Conservation (phyloP, 2,329 filamentous ascomycete species). For the Cladosporium colombiae region DNA sequence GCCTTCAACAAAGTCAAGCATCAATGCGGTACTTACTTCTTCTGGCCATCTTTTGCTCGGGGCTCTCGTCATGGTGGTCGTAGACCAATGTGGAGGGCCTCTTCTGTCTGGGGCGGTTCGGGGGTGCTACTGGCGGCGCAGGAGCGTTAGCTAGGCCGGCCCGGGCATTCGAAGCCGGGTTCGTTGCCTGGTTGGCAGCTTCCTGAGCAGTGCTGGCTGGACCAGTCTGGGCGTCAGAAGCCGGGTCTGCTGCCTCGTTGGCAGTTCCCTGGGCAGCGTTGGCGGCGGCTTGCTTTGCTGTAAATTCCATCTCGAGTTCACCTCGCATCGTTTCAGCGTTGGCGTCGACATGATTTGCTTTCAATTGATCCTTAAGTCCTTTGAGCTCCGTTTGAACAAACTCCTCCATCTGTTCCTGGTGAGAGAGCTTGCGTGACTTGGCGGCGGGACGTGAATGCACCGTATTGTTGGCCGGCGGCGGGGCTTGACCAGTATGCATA, state of each 20-base stretch:
- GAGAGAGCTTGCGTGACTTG: not conserved
- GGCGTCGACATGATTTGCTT: slow-evolving; percentile 19
- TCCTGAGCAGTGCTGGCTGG: not conserved
- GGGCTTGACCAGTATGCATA: slow-evolving; percentile 55
- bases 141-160: not conserved
- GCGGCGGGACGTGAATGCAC: not conserved
- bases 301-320: slow-evolving; percentile 23
- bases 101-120: slow-evolving; percentile 22
- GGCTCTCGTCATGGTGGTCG: slow-evolving; percentile 74
- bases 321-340: slow-evolving; percentile 19
- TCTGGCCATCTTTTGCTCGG: slow-evolving; percentile 85
- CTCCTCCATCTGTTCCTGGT: slow-evolving; percentile 17
- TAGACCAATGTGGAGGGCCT: slow-evolving; percentile 70
- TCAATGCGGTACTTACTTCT: slow-evolving; percentile 66
- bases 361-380: not conserved
- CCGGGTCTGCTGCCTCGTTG: not conserved
- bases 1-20: slow-evolving; percentile 19
- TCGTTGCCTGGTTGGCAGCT: not conserved
- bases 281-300: not conserved
- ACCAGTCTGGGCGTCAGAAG: not conserved
- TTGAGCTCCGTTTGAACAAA: slow-evolving; percentile 13
- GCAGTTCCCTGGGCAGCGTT: not conserved
- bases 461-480: slow-evolving; percentile 34
- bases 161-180: not conserved
- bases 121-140: not conserved